A percentile compares a stretch with the other conserved stretches of the same genome.
Conservation (phyloP, 148 eudicot species). For the Agrostemma githago region DNA sequence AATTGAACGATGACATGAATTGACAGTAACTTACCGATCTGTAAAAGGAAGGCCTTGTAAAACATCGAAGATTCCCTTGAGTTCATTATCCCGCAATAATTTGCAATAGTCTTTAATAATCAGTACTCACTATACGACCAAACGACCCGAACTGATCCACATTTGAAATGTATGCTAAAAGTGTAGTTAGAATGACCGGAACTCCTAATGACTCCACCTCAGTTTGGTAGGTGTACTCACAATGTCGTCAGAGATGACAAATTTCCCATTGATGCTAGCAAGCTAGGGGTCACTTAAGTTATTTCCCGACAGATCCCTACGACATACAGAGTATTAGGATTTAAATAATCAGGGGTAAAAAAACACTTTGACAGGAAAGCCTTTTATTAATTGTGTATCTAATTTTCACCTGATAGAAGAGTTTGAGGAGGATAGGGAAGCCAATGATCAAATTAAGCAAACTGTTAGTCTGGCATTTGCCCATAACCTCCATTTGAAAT, state of each 20-base stretch:
- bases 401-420: too few relatives aligned
- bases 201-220: too few relatives aligned
- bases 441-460: too few relatives aligned
- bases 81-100: slow-evolving; percentile 76
- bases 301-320: slow-evolving; percentile 87
- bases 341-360: too few relatives aligned
- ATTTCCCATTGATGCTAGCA: slow-evolving; percentile 80
- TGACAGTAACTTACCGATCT: slow-evolving; percentile 45
- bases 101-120: slow-evolving; percentile 34
- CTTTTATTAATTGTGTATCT: too few relatives aligned
- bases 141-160: not conserved
- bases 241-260: slow-evolving; percentile 57
- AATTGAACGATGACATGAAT: not conserved
- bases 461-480: too few relatives aligned
- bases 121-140: not conserved
- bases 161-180: too few relatives aligned
- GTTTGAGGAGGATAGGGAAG: too few relatives aligned
- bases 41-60: slow-evolving; percentile 72
- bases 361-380: too few relatives aligned
- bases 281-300: slow-evolving; percentile 46
- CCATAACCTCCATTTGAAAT: too few relatives aligned
- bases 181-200: too few relatives aligned
- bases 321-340: not conserved
- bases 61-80: slow-evolving; percentile 62
- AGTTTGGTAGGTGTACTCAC: slow-evolving; percentile 37